Evolutionary conservation across 352 stramenopile genomes (phyloP), one percentile per base, ranked within the genome.

Genomic region (Blastocystis sp.): DNA sequence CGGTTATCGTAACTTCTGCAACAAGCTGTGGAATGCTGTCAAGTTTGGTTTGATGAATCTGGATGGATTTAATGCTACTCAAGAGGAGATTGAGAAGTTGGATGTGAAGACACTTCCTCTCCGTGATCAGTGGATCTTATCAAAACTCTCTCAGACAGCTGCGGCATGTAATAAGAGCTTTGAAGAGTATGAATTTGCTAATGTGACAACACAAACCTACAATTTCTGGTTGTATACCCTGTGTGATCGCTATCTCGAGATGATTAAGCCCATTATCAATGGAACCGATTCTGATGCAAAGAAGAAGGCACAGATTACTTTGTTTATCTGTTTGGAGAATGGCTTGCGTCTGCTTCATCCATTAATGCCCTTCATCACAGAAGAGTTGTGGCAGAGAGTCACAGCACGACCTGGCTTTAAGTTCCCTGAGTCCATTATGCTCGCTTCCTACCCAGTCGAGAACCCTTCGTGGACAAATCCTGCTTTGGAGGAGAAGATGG

Each of bases 21-120:
- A 99, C 94, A 99, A 99, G 92, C 93, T 99, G 35, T 99, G 97
- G 97, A 99, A 99, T 91, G 97, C 96, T 6, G 97, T 96, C 70
- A 95, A 95, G 64, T 99, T 99, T 91, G 96, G 96, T 59, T 94
- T 99, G 89, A 95, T 95, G 48, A 98, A 98, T 92, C 92, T 99
- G 17, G 93, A 92, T 53, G 96, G 95, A 51, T 92, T 91, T 44
- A 93, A 90, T 19, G 75, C 30, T 19, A 82, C 33, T 13, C 22
- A 77, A 44, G 87, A 84, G 24, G 30, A 77, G 22, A 64, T 87
- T 24, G 76, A 84, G 13, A 37, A 57, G 15, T 30, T 90, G 13
- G 70, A 95, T 87, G 93, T 95, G 68, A 76, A 92, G 69, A 33
- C 81, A 80, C 93, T 95, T 87, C 90, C 92, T 5, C 90, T 92